These are phyloP conservation scores for Staphylotrichum tortipilum DNA, from an alignment of 495 filamentous ascomycete species.

Conservation along the genomic window DNA sequence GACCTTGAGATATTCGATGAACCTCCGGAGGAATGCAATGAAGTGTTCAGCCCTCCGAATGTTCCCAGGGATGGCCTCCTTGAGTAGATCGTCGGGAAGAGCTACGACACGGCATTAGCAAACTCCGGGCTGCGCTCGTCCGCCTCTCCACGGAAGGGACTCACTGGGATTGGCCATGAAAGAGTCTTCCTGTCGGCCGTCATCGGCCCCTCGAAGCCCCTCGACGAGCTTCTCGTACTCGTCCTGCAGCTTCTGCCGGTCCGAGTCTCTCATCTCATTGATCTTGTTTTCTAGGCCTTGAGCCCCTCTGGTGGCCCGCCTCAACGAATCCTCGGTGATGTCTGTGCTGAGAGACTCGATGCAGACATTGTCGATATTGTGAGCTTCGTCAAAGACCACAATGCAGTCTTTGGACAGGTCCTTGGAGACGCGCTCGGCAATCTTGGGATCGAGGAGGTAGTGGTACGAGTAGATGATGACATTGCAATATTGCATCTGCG, in stretches of 20 bases:
- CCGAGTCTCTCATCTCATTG: slow-evolving; percentile 81
- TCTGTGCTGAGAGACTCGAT: slow-evolving; percentile 97
- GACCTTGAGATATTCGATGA: slow-evolving; percentile 92
- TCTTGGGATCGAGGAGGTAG: slow-evolving; percentile 96
- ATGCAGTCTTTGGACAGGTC: slow-evolving; percentile 98
- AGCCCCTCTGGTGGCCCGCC: slow-evolving; percentile 80
- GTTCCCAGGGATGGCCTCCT: slow-evolving; percentile 94
- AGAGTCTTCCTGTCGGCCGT: slow-evolving; percentile 81
- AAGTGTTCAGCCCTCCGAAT: slow-evolving; percentile 97
- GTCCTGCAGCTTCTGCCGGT: slow-evolving; percentile 84
- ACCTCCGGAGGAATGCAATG: slow-evolving; percentile 85
- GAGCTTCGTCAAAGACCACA: slow-evolving; percentile 96
- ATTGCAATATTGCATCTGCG: slow-evolving; percentile 92
- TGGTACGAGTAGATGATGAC: slow-evolving; percentile 99
- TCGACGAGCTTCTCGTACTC: slow-evolving; percentile 96
- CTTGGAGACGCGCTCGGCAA: slow-evolving; percentile 91
- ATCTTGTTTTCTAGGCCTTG: slow-evolving; percentile 86
- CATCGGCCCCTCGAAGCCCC: slow-evolving; percentile 77
- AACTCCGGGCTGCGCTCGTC: too few relatives aligned
- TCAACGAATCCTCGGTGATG: slow-evolving; percentile 85
- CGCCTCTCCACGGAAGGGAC: background rate
- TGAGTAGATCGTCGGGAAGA: slow-evolving; percentile 69
- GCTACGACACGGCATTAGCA: slow-evolving; percentile 30
- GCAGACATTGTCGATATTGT: slow-evolving; percentile 99
- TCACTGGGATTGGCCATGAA: slow-evolving; percentile 89